Percentiles rank a stretch among this genome's conserved stretches.
These are phyloP conservation scores for Wickerhamomyces ciferrii DNA, from an alignment of 805 yeast genomes.

Conservation along the genomic window DNA sequence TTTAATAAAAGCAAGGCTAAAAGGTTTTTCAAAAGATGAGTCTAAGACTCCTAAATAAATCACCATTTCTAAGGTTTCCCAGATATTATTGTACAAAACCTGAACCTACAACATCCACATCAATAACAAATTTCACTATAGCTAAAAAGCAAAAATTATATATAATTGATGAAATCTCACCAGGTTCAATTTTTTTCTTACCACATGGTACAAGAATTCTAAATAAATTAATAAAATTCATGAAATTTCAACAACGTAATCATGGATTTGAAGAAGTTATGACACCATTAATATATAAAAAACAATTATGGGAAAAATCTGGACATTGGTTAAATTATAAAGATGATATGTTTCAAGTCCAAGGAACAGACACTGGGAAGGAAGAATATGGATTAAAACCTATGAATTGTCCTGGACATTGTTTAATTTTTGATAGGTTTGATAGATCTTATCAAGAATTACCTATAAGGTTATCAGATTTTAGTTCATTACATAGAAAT, in stretches of 20 bases:
- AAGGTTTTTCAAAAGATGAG: no score
- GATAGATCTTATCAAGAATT: constrained; percentile 82
- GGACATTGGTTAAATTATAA: constrained; percentile 97
- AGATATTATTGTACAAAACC: no score
- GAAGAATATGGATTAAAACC: constrained; percentile 83
- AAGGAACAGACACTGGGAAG: constrained; percentile 39
- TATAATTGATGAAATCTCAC: constrained; percentile 75
- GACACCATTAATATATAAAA: constrained; percentile 84
- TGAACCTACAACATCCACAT: constrained; percentile 6
- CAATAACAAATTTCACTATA: constrained; percentile 18
- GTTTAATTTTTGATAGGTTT: constrained; percentile 69
- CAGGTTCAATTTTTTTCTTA: constrained; percentile 87
- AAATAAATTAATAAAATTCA: constrained; percentile 71
- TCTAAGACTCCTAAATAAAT: background rate
- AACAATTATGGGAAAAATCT: constrained; percentile 79
- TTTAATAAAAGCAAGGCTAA: no score
- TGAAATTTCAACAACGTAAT: constrained; percentile 76
- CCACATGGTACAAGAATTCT: constrained; percentile 91
- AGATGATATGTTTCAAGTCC: constrained; percentile 90
- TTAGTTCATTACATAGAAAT: constrained; percentile 88
- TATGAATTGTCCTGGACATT: constrained; percentile 95
- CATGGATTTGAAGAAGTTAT: constrained; percentile 90
- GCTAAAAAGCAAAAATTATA: constrained; percentile 62
- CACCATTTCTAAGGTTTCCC: background rate
- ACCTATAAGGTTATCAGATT: constrained; percentile 83